Conservation (phyloP, 2,329 filamentous ascomycete species). For the Aureobasidium sp. region DNA sequence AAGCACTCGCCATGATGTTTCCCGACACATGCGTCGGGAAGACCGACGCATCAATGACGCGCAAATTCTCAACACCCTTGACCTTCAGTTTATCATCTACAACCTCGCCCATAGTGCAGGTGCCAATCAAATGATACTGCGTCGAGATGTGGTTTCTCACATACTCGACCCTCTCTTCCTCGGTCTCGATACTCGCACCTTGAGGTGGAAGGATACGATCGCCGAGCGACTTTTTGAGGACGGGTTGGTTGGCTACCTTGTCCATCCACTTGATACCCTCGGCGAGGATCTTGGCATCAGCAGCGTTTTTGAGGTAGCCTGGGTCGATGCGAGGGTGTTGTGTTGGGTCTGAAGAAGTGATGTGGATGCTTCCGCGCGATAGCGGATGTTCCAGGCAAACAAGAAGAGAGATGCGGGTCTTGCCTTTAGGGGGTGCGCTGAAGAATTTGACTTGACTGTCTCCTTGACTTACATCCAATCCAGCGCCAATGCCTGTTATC, state of each 20-base stretch:
- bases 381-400: constrained; percentile 25
- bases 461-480: constrained; percentile 25
- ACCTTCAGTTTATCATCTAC: constrained; percentile 22
- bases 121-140: constrained; percentile 35
- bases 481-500: constrained; percentile 21
- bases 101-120: constrained; percentile 31
- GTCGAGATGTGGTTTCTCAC: constrained; percentile 25
- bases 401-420: constrained; percentile 24
- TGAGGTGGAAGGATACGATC: constrained; percentile 28
- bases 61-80: constrained; percentile 20
- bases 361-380: constrained; percentile 26
- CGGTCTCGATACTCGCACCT: constrained; percentile 20
- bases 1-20: constrained; percentile 21
- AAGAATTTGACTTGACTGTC: constrained; percentile 26
- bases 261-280: constrained; percentile 32
- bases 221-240: constrained; percentile 35
- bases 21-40: constrained; percentile 27
- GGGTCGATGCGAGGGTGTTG: constrained; percentile 27
- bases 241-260: constrained; percentile 36
- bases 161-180: constrained; percentile 23
- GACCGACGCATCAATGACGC: constrained; percentile 26
- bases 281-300: constrained; percentile 26
- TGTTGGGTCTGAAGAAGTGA: constrained; percentile 21
- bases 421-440: constrained; percentile 25
- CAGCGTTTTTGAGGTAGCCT: constrained; percentile 24